Conservation (phyloP, 257 asterid genomes). For the Lycium barbarum region DNA sequence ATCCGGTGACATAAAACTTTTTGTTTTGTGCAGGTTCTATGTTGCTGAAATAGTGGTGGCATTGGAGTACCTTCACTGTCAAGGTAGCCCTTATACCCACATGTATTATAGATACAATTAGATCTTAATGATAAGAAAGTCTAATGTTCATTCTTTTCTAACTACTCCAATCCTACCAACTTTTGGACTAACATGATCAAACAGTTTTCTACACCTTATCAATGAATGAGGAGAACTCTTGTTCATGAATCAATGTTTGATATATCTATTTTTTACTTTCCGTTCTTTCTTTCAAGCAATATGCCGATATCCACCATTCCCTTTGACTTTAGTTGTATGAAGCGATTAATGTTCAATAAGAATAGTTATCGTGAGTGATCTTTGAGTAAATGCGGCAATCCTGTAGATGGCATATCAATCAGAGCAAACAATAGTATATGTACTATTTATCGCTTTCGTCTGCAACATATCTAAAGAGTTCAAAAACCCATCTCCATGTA, state of each 20-base stretch:
- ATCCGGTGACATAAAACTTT: slow-evolving; percentile 32
- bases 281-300: neutral
- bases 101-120: neutral
- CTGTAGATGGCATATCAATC: neutral
- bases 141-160: neutral
- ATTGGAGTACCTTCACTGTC: slow-evolving; percentile 97
- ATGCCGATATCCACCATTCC: neutral
- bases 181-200: neutral
- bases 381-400: slow-evolving; percentile 1
- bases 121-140: neutral
- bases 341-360: neutral
- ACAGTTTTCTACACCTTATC: neutral
- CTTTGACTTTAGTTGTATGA: neutral
- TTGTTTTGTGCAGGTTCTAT: slow-evolving; percentile 64
- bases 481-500: slow-evolving; percentile 31
- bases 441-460: neutral
- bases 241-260: neutral
- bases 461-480: neutral
- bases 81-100: slow-evolving; percentile 57
- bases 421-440: neutral
- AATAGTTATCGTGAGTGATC: slow-evolving; percentile 20
- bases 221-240: neutral
- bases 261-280: neutral
- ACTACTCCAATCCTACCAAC: neutral
- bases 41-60: slow-evolving; percentile 95